A percentile compares a stretch with the other conserved stretches of the same genome.
Evolutionary conservation across 2,329 filamentous ascomycete species (phyloP).

Genomic region (Onygenales sp.): DNA sequence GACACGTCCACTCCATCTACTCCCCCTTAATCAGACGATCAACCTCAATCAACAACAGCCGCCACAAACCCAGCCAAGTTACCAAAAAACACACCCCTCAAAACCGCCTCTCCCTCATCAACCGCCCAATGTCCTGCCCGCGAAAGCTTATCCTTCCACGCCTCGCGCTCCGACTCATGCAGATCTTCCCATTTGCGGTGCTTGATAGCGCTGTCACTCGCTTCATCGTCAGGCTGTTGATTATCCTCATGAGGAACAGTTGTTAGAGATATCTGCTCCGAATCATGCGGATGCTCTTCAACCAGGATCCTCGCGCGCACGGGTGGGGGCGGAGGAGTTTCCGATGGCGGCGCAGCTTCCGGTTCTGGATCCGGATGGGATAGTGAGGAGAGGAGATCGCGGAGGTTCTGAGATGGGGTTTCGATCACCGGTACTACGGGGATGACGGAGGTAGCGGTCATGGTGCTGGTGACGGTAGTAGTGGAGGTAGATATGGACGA

Average conservation of each 20-base stretch:
- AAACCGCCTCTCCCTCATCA: conserved; percentile 64
- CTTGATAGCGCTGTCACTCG: background rate
- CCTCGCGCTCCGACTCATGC: conserved; percentile 48
- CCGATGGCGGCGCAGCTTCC: conserved; percentile 17
- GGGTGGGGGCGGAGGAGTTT: conserved; percentile 12
- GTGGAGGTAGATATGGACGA: background rate
- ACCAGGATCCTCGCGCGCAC: conserved; percentile 5
- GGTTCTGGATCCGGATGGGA: conserved; percentile 13
- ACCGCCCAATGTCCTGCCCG: conserved; percentile 71
- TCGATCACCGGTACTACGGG: background rate
- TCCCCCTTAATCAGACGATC: background rate
- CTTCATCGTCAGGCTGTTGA: background rate
- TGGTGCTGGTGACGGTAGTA: background rate
- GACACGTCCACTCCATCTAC: no score
- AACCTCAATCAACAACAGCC: background rate
- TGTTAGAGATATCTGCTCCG: background rate
- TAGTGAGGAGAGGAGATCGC: conserved; percentile 20
- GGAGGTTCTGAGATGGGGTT: conserved; percentile 14
- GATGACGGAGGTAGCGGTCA: background rate
- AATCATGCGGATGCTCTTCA: conserved; percentile 6
- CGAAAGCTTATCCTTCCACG: conserved; percentile 60
- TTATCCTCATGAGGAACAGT: background rate
- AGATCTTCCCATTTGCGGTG: conserved; percentile 59
- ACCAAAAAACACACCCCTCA: conserved; percentile 69
- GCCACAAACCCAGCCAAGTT: conserved; percentile 50